phyloP scores from a whole-genome alignment of 805 yeast species.

The Candida coquimbonensis region DNA sequence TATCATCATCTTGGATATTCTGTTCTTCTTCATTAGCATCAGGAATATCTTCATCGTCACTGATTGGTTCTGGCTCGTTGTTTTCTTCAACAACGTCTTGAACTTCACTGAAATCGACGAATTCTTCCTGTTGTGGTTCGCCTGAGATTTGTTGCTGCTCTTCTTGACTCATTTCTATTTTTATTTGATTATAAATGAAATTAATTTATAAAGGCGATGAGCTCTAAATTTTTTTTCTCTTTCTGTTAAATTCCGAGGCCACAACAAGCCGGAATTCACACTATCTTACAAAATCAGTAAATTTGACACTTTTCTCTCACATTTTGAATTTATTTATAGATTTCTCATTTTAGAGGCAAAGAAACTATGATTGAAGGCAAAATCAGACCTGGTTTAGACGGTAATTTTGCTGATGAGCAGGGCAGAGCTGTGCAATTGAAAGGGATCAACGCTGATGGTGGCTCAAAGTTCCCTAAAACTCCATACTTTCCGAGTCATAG shows the following conservation, averaged over 20 bases:
- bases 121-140: constrained; percentile 23
- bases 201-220: constrained; percentile 3
- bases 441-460: constrained; percentile 79
- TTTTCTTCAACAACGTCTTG: constrained; percentile 30
- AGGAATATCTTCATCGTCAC: constrained; percentile 24
- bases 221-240: neutral
- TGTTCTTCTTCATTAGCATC: constrained; percentile 26
- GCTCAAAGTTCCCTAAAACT: constrained; percentile 57
- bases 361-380: constrained; percentile 12
- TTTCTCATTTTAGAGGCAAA: no score
- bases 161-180: neutral
- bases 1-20: constrained; percentile 31
- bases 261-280: neutral
- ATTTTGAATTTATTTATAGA: neutral
- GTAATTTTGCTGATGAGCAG: constrained; percentile 47
- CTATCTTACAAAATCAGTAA: no score
- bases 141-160: neutral
- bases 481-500: constrained; percentile 41
- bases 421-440: constrained; percentile 60
- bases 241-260: no score
- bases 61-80: constrained; percentile 22
- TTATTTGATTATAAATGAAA: neutral
- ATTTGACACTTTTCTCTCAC: neutral
- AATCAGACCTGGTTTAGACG: constrained; percentile 35
- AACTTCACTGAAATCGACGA: constrained; percentile 37